A percentile compares a stretch with the other conserved stretches of the same genome.
phyloP scores from a whole-genome alignment of 2,329 filamentous ascomycete genomes.

The Beauveria pseudobassiana region DNA sequence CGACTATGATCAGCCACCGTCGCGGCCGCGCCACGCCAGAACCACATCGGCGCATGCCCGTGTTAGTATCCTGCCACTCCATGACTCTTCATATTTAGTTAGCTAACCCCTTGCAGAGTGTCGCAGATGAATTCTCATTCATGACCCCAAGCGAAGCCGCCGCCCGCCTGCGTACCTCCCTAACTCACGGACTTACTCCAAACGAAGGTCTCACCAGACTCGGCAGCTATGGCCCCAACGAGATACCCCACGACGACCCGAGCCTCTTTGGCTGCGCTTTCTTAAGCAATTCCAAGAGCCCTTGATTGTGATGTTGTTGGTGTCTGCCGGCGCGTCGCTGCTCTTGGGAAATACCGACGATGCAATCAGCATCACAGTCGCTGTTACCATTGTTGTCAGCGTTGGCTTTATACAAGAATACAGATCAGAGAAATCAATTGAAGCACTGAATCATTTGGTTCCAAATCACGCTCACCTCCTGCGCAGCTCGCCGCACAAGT shows the following conservation, averaged over 20 bases:
- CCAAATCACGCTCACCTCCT: constrained; percentile 96
- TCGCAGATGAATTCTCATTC: constrained; percentile 54
- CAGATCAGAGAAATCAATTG: constrained; percentile 91
- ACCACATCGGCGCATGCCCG: constrained; percentile 50
- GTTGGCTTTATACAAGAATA: constrained; percentile 98
- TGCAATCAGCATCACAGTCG: constrained; percentile 88
- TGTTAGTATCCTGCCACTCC: constrained; percentile 30
- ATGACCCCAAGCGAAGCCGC: constrained; percentile 76
- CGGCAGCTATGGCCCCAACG: constrained; percentile 78
- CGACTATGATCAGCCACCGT: constrained; percentile 19
- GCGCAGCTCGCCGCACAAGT: constrained; percentile 43
- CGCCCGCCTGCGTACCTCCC: constrained; percentile 70
- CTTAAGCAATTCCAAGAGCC: constrained; percentile 96
- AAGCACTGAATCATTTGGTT: constrained; percentile 87
- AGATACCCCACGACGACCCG: constrained; percentile 86
- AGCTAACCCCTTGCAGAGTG: constrained; percentile 28
- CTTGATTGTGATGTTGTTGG: constrained; percentile 83
- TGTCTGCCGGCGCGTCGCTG: constrained; percentile 80
- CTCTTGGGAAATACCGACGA: constrained; percentile 92
- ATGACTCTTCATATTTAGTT: background rate
- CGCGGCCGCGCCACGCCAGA: constrained; percentile 32
- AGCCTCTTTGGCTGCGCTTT: constrained; percentile 92
- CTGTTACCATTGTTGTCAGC: constrained; percentile 92
- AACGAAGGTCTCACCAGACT: constrained; percentile 75
- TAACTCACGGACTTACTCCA: constrained; percentile 71